Base-by-base conservation (phyloP, 306 rosid genomes). In the Vigna hirtella region DNA sequence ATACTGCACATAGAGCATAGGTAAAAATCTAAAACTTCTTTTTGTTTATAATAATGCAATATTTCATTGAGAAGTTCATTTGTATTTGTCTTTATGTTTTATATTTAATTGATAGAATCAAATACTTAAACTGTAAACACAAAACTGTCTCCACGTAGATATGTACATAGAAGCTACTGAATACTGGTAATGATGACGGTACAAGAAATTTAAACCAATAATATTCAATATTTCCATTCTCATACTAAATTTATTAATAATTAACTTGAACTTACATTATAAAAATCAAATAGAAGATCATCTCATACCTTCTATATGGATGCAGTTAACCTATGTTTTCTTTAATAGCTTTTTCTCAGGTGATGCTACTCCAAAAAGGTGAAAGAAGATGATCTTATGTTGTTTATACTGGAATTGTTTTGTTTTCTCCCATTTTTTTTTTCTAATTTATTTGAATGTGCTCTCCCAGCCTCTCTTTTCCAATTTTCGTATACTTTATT, bases 31-130 rank as follows among this genome's bases (percentile, higher is more conserved):
- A 24, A 8, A 71, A 72, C n/a, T 17, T 26, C 22, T 55, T 28
- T 30, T 34, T 28, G 34, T 51, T 51, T 70, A 36, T 38, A 38
- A 66, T 16, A 30, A 61, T 61, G 47, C 17, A 13, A 32, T 68
- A 26, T 59, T 58, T 81, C 10, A 63, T 64, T 63, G 13, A 36
- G 74, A 64, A 49, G 56, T 62, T 45, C 52, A 53, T 82, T 32
- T 38, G 38, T 12, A 32, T 17, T 52, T 42, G 22, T 69, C 32
- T 36, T 64, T 43, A 59, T 47, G 79, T 57, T 34, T 56, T 38
- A 15, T 26, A 48, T 38, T 56, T 49, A 52, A 38, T 64, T 45
- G 28, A 32, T 74, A 14, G 55, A 80, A n/a, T 43, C 16, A 56
- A 28, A 28, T 79, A 61, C 69, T 34, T 66, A 30, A 59, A 48